These are phyloP conservation scores for Malassezia restricta DNA, from an alignment of 1,284 basidiomycete species.

Conservation along the genomic window DNA sequence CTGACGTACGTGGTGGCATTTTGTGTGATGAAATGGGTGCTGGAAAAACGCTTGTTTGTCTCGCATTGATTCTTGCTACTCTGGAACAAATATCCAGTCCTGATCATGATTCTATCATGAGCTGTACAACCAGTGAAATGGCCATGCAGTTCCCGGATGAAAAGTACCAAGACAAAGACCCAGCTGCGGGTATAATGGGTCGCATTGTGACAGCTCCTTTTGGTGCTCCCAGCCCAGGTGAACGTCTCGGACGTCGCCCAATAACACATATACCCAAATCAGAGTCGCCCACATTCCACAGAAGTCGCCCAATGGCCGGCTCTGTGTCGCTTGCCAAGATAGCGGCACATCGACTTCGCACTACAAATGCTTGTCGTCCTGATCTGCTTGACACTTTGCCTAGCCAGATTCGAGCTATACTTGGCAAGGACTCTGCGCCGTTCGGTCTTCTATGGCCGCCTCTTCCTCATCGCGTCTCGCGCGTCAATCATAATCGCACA, in stretches of 20 bases:
- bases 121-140: slow-evolving; percentile 13
- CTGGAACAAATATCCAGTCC: slow-evolving; percentile 7
- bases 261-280: not conserved
- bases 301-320: not conserved
- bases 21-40: slow-evolving; percentile 22
- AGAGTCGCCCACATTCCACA: not conserved
- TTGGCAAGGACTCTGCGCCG: slow-evolving; percentile 8
- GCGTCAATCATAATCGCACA: slow-evolving; percentile 6
- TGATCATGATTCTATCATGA: slow-evolving; percentile 14
- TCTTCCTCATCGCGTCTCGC: slow-evolving; percentile 9
- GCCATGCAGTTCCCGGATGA: slow-evolving; percentile 13
- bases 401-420: slow-evolving; percentile 3
- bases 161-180: slow-evolving; percentile 15
- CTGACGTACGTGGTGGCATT: slow-evolving; percentile 17
- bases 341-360: slow-evolving; percentile 10
- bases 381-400: not conserved
- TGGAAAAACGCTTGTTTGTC: slow-evolving; percentile 19
- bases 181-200: not conserved
- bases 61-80: slow-evolving; percentile 16
- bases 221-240: slow-evolving; percentile 11
- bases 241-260: slow-evolving; percentile 7
- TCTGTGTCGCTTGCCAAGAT: slow-evolving; percentile 5
- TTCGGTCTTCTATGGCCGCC: slow-evolving; percentile 20
- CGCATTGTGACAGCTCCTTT: slow-evolving; percentile 11
- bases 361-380: slow-evolving; percentile 2